These are phyloP conservation scores for Penicillium sp. DNA, from an alignment of 2,329 filamentous ascomycete genomes.

Conservation along the genomic window DNA sequence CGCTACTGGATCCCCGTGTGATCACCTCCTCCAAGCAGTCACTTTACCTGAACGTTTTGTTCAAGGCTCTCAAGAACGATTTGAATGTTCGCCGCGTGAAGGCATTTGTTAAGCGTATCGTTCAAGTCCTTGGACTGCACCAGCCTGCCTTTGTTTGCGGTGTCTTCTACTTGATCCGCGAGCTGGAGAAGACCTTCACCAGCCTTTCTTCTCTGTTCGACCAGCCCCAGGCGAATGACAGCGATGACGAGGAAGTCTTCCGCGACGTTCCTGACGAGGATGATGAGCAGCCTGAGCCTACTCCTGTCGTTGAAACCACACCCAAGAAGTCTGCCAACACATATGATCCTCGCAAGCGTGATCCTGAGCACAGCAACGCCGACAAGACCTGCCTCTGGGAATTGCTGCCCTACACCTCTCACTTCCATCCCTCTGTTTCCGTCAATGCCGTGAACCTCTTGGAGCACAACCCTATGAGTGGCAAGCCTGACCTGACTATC, in stretches of 20 bases:
- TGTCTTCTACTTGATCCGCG: slow-evolving; percentile 83
- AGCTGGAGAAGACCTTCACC: slow-evolving; percentile 77
- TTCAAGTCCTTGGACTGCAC: slow-evolving; percentile 84
- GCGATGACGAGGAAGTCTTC: slow-evolving; percentile 69
- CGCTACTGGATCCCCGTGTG: slow-evolving; percentile 84
- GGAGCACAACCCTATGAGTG: slow-evolving; percentile 67
- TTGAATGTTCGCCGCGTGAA: slow-evolving; percentile 89
- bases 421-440: slow-evolving; percentile 92
- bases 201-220: slow-evolving; percentile 76
- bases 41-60: slow-evolving; percentile 89
- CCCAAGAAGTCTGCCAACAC: slow-evolving; percentile 32
- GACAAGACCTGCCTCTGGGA: slow-evolving; percentile 94
- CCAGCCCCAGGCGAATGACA: slow-evolving; percentile 75
- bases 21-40: slow-evolving; percentile 91
- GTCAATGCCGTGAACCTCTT: slow-evolving; percentile 77
- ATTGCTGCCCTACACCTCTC: slow-evolving; percentile 70
- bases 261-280: slow-evolving; percentile 63
- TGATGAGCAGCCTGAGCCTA: slow-evolving; percentile 38
- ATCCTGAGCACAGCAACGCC: slow-evolving; percentile 91
- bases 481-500: slow-evolving; percentile 86
- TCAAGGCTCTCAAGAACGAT: slow-evolving; percentile 84
- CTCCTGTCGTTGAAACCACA: slow-evolving; percentile 25
- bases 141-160: slow-evolving; percentile 92
- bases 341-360: slow-evolving; percentile 88
- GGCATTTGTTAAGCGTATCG: slow-evolving; percentile 89